Evolutionary conservation across 441 rosid genomes (phyloP).

Genomic region (Croton laevigatus): DNA sequence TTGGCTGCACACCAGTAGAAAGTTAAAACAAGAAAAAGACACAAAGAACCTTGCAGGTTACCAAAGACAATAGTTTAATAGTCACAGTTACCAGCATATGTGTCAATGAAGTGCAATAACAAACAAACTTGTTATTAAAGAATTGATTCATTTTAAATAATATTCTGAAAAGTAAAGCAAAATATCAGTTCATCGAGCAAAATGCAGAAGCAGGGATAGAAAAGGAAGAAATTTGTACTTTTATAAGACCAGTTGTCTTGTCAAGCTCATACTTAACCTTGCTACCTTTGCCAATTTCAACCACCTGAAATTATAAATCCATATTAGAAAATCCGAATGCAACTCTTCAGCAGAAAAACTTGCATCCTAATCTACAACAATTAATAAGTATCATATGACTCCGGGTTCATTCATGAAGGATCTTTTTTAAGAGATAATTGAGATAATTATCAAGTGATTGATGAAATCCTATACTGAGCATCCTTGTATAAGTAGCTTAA

Average conservation of each 20-base stretch:
- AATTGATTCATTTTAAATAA: neutral
- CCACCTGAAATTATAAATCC: conserved; percentile 47
- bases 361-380: neutral
- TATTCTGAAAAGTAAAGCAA: neutral
- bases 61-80: neutral
- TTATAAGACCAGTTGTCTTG: conserved; percentile 83
- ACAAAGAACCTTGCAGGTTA: neutral
- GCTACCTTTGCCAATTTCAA: conserved; percentile 91
- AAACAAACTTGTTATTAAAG: neutral
- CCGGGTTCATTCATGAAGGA: neutral
- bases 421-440: neutral
- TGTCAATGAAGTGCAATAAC: neutral
- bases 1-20: neutral
- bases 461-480: neutral
- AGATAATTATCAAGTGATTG: neutral
- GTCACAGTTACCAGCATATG: neutral
- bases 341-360: neutral
- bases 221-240: conserved; percentile 37
- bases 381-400: neutral
- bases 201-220: neutral
- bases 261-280: conserved; percentile 97
- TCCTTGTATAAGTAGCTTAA: neutral
- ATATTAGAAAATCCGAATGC: neutral
- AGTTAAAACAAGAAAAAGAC: neutral
- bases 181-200: neutral